Evolutionary conservation across 2,329 filamentous ascomycete genomes (phyloP).

Genomic region (Thermochaetoides dissita): DNA sequence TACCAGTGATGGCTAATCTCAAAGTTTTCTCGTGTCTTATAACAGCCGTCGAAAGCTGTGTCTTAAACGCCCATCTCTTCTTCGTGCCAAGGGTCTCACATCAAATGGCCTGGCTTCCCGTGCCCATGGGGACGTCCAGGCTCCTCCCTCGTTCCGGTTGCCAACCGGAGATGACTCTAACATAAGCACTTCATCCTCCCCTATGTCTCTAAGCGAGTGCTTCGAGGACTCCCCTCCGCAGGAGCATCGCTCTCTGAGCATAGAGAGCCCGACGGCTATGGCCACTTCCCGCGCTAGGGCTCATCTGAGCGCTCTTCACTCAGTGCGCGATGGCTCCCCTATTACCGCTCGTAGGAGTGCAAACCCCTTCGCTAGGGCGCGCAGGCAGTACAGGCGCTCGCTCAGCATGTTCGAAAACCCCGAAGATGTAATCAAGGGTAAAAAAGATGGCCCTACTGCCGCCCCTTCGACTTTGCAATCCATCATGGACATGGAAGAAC

Average conservation of each 20-base stretch:
- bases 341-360: conserved; percentile 55
- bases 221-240: conserved; percentile 69
- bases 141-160: conserved; percentile 63
- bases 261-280: conserved; percentile 40
- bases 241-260: conserved; percentile 47
- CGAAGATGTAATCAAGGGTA: conserved; percentile 72
- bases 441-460: conserved; percentile 41
- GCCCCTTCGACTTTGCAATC: conserved; percentile 47
- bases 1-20: conserved; percentile 11
- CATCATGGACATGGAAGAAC: conserved; percentile 72
- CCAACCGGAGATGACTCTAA: conserved; percentile 28
- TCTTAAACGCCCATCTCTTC: conserved; percentile 59
- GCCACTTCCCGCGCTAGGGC: conserved; percentile 47
- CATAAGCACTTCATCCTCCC: conserved; percentile 32
- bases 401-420: conserved; percentile 97
- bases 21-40: neutral
- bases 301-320: conserved; percentile 31
- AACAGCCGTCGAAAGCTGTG: conserved; percentile 51
- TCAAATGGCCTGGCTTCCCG: conserved; percentile 50
- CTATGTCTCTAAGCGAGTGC: conserved; percentile 62
- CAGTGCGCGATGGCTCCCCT: conserved; percentile 61
- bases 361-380: conserved; percentile 58
- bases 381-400: conserved; percentile 82
- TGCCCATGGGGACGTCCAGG: conserved; percentile 38
- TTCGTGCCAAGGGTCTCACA: conserved; percentile 60